Base-by-base conservation (phyloP, 495 filamentous ascomycete species). In the Daldinia bambusicola region DNA sequence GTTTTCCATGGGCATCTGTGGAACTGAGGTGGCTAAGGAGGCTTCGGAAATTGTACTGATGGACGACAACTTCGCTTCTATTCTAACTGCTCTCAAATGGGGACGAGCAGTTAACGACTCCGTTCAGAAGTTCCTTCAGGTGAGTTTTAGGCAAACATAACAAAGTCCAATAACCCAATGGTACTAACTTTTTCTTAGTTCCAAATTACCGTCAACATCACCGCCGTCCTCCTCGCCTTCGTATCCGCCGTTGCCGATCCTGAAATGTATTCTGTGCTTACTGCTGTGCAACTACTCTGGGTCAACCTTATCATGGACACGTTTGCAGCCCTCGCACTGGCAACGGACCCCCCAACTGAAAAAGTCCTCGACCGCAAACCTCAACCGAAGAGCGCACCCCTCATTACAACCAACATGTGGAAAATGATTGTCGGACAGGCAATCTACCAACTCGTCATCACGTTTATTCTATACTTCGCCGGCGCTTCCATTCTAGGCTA, bases 231-330 rank as follows among this genome's bases (percentile, higher is more conserved):
- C n/a, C 84, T 95, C 10, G 93, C 93, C 6, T 94, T 95, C 72
- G 84, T 95, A 70, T 93, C 93, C 18, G 91, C 92, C 9, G 91
- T 95, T 36, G 83, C 89, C 6, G 90, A 85, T 72, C 69, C 71
- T 1, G 79, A 87, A 0, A 86, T 93, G 75, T 80, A 88, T 50
- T 92, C 92, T 2, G 91, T 95, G 4, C 86, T 97, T 60, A 94
- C 89, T 4, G 90, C 93, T 20, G 92, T 95, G 2, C 93, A 97
- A 76, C 85, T 97, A 51, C 85, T 97, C 30, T 97, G 93, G 93
- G 91, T 97, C 43, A 96, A 97, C 76, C 81, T 97, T 48, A 95
- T 97, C 76, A 95, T 96, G 93, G 93, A 97, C 74, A 95, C 93
- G n/a, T 93, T 97, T 72, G 93, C 93, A 4, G 93, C 93, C n/a